These are phyloP conservation scores for Xylaria sp. DNA, from an alignment of 2,329 filamentous ascomycete genomes.

Conservation along the genomic window DNA sequence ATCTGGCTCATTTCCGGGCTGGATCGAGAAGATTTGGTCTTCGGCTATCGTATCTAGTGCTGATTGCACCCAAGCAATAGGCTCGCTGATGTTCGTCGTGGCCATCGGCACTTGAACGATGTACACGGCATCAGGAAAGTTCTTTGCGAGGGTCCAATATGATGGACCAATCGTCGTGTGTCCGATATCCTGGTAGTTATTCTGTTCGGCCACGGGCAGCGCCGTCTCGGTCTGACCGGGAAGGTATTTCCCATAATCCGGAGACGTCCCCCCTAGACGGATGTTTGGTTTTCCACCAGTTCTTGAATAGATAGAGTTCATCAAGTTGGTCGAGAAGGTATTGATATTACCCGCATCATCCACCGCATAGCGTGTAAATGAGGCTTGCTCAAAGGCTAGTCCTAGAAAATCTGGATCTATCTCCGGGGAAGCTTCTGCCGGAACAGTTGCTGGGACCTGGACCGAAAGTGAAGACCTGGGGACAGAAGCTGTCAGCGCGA, in stretches of 20 bases:
- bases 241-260: constrained; percentile 51
- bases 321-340: constrained; percentile 50
- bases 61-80: constrained; percentile 49
- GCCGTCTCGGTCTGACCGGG: constrained; percentile 48
- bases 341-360: constrained; percentile 48
- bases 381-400: constrained; percentile 50
- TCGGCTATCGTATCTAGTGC: constrained; percentile 47
- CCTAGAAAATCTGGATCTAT: constrained; percentile 47
- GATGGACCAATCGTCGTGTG: constrained; percentile 50
- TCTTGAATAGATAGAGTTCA: constrained; percentile 49
- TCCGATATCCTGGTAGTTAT: constrained; percentile 51
- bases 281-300: constrained; percentile 51
- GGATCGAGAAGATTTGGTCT: constrained; percentile 51
- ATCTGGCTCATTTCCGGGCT: constrained; percentile 52
- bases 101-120: constrained; percentile 52
- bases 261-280: constrained; percentile 50
- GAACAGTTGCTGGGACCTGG: constrained; percentile 33
- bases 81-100: constrained; percentile 50
- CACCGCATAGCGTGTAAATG: constrained; percentile 49
- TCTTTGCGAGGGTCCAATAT: constrained; percentile 49
- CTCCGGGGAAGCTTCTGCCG: constrained; percentile 36
- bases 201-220: constrained; percentile 48
- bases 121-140: constrained; percentile 49
- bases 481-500: constrained; percentile 36
- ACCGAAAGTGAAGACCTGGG: constrained; percentile 37